Percentiles rank a stretch among this genome's conserved stretches.
These are phyloP conservation scores for Dichomitus squalens DNA, from an alignment of 1,284 basidiomycete species.

Conservation along the genomic window DNA sequence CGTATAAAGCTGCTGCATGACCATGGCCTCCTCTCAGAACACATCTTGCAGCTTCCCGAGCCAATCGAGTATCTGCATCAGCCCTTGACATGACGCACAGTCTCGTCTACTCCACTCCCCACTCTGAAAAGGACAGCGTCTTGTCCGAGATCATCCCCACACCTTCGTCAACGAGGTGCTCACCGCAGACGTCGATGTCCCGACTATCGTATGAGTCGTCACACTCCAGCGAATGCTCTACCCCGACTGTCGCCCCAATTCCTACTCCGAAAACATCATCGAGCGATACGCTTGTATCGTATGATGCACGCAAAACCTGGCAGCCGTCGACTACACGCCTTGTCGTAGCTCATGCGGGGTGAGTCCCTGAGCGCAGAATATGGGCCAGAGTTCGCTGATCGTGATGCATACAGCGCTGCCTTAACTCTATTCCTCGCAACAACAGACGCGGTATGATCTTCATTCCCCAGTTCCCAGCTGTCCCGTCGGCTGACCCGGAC, in stretches of 20 bases:
- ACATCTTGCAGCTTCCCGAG: conserved; percentile 7
- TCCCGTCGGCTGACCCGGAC: conserved; percentile 15
- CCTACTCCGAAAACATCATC: conserved; percentile 24
- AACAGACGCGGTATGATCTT: conserved; percentile 68
- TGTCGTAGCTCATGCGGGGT: conserved; percentile 60
- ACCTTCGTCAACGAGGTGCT: background rate
- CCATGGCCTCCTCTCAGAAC: conserved; percentile 9
- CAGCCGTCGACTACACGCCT: conserved; percentile 49
- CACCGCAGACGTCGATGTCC: conserved; percentile 5
- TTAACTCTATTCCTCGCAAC: conserved; percentile 79
- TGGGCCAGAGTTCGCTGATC: conserved; percentile 17
- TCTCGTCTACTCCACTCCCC: conserved; percentile 3
- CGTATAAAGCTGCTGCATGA: conserved; percentile 20
- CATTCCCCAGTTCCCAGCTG: conserved; percentile 1
- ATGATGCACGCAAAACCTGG: conserved; percentile 15
- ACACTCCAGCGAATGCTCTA: conserved; percentile 12
- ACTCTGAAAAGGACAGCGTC: conserved; percentile 14
- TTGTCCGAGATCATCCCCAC: conserved; percentile 1
- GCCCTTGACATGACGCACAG: conserved; percentile 8
- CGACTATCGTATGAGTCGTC: conserved; percentile 22
- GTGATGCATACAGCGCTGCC: conserved; percentile 54
- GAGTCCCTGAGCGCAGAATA: conserved; percentile 18
- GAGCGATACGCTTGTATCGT: conserved; percentile 29
- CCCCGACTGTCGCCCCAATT: conserved; percentile 13
- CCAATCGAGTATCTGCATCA: background rate